Evolutionary conservation across 129 eudicot species (phyloP), one percentile per base, ranked within the genome.

Genomic region (Erigeron canadensis): DNA sequence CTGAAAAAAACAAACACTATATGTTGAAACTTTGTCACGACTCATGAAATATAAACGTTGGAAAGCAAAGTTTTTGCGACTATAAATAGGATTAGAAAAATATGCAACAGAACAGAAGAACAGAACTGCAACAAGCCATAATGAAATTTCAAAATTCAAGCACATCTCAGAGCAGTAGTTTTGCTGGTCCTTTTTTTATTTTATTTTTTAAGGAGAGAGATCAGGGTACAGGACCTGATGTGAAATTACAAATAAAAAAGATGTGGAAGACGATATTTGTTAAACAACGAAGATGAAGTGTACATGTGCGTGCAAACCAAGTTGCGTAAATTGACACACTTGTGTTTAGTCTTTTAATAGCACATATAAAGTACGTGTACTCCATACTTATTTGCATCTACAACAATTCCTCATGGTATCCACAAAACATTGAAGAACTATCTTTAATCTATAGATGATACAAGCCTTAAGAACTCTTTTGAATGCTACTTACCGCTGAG

Each of bases 1-100:
- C 74, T 69, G 74, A 69, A 69, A 51, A 37, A 40, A 69, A 38
- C 63, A 69, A 53, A 65, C 8, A 65, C 37, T 0, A 61, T 37
- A 37, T 28, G 45, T 61, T 15, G 43, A 61, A 61, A 37, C 43
- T n/a, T 37, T 61, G 46, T 34, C 10, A 16, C 67, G 46, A 61
- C 19, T 61, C 12, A 11, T 61, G 7, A 6, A 50, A n/a, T 28
- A 68, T 28, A 48, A 38, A 69, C 48, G 15, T 48, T 12, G 62
- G 15, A 63, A 48, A 63, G 76, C 5, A 45, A 72, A 72, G 38
- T 6, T 28, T 16, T 57, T 17, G 21, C 19, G 75, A 7, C 19
- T 18, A 53, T 51, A 28, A 34, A 19, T 40, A 60, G 19, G 60
- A 60, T 60, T 72, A 59, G 68, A 58, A n/a, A 58, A 60, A 18